Base-by-base conservation (phyloP, 2,329 filamentous ascomycete species). In the Fusarium sp. region DNA sequence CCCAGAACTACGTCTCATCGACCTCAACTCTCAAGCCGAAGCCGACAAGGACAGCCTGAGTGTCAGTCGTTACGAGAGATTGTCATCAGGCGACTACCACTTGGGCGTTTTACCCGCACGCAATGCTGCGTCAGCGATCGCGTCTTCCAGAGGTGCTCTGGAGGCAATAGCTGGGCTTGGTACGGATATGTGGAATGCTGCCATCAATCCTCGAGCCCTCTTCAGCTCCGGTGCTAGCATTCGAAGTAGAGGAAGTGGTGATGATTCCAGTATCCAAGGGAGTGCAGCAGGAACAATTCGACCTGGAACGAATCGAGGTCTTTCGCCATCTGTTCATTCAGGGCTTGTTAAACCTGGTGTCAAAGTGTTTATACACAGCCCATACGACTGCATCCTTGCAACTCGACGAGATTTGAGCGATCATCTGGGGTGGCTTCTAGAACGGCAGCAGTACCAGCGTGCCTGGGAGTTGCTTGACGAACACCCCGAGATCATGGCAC, bases 361-460 rank as follows among this genome's bases (percentile, higher is more conserved):
- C 71, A 85, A 98, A 74, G 92, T 99, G 17, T 97, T 97, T 76
- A 93, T 99, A 40, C 94, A 97, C 74, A 97, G 94, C 72, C 96
- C 96, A 0, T 99, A 96, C 75, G 96, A 99, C 78, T 98, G 94
- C 73, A 91, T 98, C n/a, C 82, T 97, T 55, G 93, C 93, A 1
- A 93, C 96, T 4, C 94, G 94, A 76, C 86, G 96, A 70, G 94
- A 97, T 74, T 83, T 97, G 17, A 83, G 88, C 5, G 96, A 99
- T 78, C 94, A 97, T 74, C 82, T 98, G 22, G 82, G 85, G 9
- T 99, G 95, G 95, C 83, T 98, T 15, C 77, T 97, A 27, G 92
- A 95, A 60, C 92, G 90, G 64, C 87, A 92, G 52, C 89, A 90
- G 65, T 97, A 95, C 74, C 87, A 92, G 73, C 87, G 93, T 71